These are phyloP conservation scores for Diplocarpon mali DNA, from an alignment of 2,329 filamentous ascomycete genomes.

Conservation along the genomic window DNA sequence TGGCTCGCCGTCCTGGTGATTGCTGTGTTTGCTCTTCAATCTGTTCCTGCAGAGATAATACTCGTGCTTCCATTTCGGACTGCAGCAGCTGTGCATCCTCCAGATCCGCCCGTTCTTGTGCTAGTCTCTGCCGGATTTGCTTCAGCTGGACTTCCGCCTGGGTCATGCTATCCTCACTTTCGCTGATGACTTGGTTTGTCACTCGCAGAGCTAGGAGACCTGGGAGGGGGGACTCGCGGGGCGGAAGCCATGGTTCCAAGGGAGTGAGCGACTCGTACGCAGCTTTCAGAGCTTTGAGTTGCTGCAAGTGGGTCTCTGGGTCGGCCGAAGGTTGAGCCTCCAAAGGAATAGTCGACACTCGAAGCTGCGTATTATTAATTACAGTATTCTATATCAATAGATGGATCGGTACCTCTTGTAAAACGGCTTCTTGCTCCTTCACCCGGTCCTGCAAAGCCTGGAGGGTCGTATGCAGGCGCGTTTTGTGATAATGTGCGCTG, in stretches of 20 bases:
- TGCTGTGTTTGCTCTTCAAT: constrained; percentile 46
- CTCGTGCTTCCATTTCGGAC: constrained; percentile 42
- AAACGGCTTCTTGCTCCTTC: constrained; percentile 39
- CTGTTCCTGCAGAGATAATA: constrained; percentile 46
- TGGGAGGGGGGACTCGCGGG: constrained; percentile 55
- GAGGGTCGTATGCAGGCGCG: constrained; percentile 55
- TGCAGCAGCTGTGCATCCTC: constrained; percentile 46
- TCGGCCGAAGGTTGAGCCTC: constrained; percentile 23
- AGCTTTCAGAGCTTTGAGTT: constrained; percentile 44
- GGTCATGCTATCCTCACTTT: constrained; percentile 49
- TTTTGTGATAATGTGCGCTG: constrained; percentile 33
- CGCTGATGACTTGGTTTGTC: constrained; percentile 50
- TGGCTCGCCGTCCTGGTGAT: constrained; percentile 48
- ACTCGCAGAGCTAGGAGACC: constrained; percentile 60
- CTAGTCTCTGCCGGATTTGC: constrained; percentile 36
- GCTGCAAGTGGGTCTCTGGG: constrained; percentile 29
- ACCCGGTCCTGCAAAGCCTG: constrained; percentile 52
- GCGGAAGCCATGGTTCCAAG: constrained; percentile 54
- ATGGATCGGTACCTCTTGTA: constrained; percentile 33
- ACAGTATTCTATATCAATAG: background rate
- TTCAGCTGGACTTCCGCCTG: constrained; percentile 34
- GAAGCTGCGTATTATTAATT: constrained; percentile 19
- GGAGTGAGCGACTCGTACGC: constrained; percentile 55
- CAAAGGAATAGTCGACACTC: constrained; percentile 17
- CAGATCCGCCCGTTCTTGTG: constrained; percentile 39